These are phyloP conservation scores for Eutrema heterophyllum DNA, from an alignment of 345 rosid genomes.

Conservation along the genomic window DNA sequence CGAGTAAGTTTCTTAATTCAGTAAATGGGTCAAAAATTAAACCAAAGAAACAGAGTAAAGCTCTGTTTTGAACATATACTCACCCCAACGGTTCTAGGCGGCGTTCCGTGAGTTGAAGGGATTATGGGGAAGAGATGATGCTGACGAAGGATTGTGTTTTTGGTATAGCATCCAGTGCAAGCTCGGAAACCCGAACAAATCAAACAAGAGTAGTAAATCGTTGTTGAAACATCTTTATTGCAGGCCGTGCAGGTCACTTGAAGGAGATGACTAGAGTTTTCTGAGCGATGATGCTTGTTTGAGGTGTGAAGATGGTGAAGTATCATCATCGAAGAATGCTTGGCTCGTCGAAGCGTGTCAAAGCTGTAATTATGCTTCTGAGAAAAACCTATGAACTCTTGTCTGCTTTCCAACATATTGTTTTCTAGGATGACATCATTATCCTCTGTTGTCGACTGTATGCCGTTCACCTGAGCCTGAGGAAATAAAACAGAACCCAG, in stretches of 20 bases:
- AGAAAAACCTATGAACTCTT: conserved; percentile 49
- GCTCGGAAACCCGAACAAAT: conserved; percentile 28
- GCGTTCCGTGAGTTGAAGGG: neutral
- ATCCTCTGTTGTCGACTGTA: conserved; percentile 45
- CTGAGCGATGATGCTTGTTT: neutral
- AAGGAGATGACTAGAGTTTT: neutral
- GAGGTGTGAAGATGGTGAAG: conserved; percentile 48
- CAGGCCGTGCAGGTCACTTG: conserved; percentile 37
- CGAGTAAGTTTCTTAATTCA: neutral
- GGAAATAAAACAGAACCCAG: neutral
- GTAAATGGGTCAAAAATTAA: neutral
- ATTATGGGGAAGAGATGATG: conserved; percentile 13
- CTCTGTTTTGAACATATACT: neutral
- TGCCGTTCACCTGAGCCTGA: conserved; percentile 42
- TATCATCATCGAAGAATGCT: conserved; percentile 77
- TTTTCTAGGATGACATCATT: conserved; percentile 36
- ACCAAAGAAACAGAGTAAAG: neutral
- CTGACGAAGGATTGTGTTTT: neutral
- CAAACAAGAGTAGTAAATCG: conserved; percentile 33
- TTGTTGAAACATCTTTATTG: conserved; percentile 28
- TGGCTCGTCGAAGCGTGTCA: conserved; percentile 64
- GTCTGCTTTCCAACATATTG: conserved; percentile 49
- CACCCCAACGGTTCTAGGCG: conserved; percentile 11
- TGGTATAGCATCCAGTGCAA: conserved; percentile 42
- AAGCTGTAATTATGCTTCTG: conserved; percentile 51